Conservation (phyloP, 768 basidiomycete genomes). For the Vararia minispora region DNA sequence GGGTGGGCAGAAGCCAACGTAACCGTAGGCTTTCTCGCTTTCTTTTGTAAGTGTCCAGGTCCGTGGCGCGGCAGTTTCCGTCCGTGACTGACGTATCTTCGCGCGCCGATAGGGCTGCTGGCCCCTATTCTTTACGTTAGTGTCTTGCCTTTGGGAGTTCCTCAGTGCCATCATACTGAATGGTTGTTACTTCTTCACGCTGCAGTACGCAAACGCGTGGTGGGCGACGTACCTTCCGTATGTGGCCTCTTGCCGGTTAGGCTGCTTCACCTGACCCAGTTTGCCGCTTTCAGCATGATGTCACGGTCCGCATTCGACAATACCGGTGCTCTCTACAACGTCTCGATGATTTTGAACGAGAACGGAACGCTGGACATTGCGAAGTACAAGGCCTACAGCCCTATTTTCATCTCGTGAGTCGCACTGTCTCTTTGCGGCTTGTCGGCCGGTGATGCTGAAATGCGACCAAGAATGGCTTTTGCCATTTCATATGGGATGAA, state of each 20-base stretch:
- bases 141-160: not conserved
- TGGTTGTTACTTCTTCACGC: not conserved
- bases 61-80: not conserved
- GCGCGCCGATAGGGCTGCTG: constrained; percentile 24
- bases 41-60: constrained; percentile 26
- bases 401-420: constrained; percentile 36
- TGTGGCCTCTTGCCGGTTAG: constrained; percentile 6
- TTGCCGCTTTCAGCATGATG: constrained; percentile 25
- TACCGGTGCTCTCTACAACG: constrained; percentile 29
- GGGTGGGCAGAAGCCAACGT: constrained; percentile 75
- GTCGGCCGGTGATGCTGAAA: constrained; percentile 3
- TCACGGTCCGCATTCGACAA: constrained; percentile 33
- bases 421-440: too few relatives aligned
- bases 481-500: constrained; percentile 71
- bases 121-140: constrained; percentile 27
- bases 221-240: constrained; percentile 26
- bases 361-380: constrained; percentile 25
- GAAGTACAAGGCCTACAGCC: constrained; percentile 31
- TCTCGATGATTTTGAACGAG: constrained; percentile 26
- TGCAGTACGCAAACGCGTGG: constrained; percentile 25
- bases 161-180: not conserved
- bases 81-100: constrained; percentile 4
- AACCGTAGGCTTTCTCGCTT: constrained; percentile 32
- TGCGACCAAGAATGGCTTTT: constrained; percentile 36
- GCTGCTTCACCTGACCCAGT: not conserved